Percentiles rank a stretch among this genome's conserved stretches.
These are phyloP conservation scores for Kodamaea kaohsiungensis DNA, from an alignment of 805 yeast genomes.

Conservation along the genomic window DNA sequence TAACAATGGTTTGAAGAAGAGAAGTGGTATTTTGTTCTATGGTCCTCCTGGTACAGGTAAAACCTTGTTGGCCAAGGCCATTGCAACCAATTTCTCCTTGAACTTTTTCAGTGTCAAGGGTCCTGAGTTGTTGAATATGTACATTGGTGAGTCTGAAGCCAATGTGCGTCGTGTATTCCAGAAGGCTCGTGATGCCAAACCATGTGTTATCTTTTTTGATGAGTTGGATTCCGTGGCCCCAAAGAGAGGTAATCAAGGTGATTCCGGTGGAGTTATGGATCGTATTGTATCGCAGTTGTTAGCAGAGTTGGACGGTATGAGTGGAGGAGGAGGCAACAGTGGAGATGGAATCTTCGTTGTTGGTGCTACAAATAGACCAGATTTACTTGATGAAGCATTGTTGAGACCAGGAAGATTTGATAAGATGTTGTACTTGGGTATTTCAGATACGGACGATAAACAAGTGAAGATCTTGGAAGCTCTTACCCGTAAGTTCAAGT, in stretches of 20 bases:
- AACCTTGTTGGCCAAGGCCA: slow-evolving; percentile 92
- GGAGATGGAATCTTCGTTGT: slow-evolving; percentile 91
- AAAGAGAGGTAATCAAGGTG: slow-evolving; percentile 97
- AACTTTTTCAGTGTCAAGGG: slow-evolving; percentile 97
- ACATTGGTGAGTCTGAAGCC: slow-evolving; percentile 98
- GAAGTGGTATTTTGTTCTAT: slow-evolving; percentile 92
- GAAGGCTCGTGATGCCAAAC: slow-evolving; percentile 92
- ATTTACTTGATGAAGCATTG: slow-evolving; percentile 89
- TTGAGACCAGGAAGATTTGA: slow-evolving; percentile 95
- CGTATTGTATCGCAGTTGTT: slow-evolving; percentile 92
- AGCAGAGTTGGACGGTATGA: slow-evolving; percentile 97
- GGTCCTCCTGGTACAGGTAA: slow-evolving; percentile 99
- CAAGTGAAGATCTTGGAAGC: slow-evolving; percentile 87
- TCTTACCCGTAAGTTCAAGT: slow-evolving; percentile 75
- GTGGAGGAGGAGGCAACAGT: slow-evolving; percentile 56
- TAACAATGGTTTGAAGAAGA: slow-evolving; percentile 83
- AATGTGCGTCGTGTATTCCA: slow-evolving; percentile 94
- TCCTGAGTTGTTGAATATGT: slow-evolving; percentile 95
- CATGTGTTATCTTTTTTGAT: slow-evolving; percentile 96
- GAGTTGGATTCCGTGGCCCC: slow-evolving; percentile 98
- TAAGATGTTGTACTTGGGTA: slow-evolving; percentile 90
- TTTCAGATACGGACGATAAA: slow-evolving; percentile 86
- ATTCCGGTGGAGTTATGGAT: slow-evolving; percentile 99
- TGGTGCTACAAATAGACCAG: slow-evolving; percentile 99
- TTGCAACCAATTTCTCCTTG: slow-evolving; percentile 91